phyloP scores from a whole-genome alignment of 1,284 basidiomycete species.

The Marasmius sp. region DNA sequence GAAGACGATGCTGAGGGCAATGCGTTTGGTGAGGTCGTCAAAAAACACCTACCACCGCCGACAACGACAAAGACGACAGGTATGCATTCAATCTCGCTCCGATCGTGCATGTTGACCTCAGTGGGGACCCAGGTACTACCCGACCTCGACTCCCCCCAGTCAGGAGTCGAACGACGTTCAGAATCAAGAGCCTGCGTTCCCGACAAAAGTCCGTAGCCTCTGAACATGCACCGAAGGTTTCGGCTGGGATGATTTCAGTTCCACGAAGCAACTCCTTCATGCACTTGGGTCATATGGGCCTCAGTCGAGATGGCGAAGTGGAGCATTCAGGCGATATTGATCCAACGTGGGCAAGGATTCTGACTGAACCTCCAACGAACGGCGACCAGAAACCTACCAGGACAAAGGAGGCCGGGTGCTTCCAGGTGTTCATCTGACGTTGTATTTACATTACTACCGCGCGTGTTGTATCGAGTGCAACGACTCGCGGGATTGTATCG shows the following conservation, averaged over 20 bases:
- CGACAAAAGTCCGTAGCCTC: conserved; percentile 7
- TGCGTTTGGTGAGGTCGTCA: conserved; percentile 50
- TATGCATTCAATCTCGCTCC: too few relatives aligned
- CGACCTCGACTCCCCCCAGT: background rate
- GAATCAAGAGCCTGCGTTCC: conserved; percentile 18
- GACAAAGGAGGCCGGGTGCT: background rate
- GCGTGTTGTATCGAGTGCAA: too few relatives aligned
- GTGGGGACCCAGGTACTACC: too few relatives aligned
- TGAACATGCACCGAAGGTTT: conserved; percentile 24
- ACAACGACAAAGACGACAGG: conserved; percentile 4
- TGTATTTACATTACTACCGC: too few relatives aligned
- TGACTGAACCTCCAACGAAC: conserved; percentile 24
- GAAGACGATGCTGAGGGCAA: conserved; percentile 65
- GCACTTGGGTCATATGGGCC: conserved; percentile 87
- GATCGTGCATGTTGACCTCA: too few relatives aligned
- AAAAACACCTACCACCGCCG: conserved; percentile 39
- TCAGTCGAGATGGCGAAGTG: conserved; percentile 63
- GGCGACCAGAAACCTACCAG: background rate
- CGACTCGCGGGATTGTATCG: too few relatives aligned
- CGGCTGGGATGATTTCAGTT: conserved; percentile 66
- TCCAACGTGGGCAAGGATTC: conserved; percentile 60
- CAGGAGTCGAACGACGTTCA: background rate
- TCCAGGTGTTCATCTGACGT: conserved; percentile 4
- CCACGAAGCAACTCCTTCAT: conserved; percentile 79
- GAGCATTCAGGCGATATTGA: conserved; percentile 78